A percentile compares a stretch with the other conserved stretches of the same genome.
These are phyloP conservation scores for Thalassiosira pacifica DNA, from an alignment of 352 stramenopile species.

Conservation along the genomic window DNA sequence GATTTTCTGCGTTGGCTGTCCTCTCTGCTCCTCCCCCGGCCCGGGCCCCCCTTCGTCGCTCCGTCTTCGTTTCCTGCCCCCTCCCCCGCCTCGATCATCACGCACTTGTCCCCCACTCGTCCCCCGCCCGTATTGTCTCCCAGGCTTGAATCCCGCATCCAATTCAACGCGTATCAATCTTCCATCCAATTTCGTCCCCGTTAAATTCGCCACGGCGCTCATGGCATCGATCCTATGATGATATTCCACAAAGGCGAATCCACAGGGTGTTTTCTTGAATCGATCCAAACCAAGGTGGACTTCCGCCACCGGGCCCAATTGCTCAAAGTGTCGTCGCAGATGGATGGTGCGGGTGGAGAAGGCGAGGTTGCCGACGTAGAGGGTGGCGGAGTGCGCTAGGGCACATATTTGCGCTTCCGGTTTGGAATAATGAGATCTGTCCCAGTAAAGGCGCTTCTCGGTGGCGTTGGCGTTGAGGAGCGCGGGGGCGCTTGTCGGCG, in stretches of 20 bases:
- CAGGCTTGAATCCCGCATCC: slow-evolving; percentile 88
- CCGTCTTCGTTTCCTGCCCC: no score
- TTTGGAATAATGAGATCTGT: slow-evolving; percentile 92
- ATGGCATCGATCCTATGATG: slow-evolving; percentile 81
- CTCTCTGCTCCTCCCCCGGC: no score
- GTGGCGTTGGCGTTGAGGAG: slow-evolving; percentile 77
- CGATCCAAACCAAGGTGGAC: slow-evolving; percentile 97
- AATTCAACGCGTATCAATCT: slow-evolving; percentile 88
- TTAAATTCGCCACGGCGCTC: slow-evolving; percentile 80
- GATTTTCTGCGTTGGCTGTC: no score
- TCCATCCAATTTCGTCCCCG: slow-evolving; percentile 83
- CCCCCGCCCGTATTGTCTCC: slow-evolving; percentile 88
- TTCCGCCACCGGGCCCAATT: slow-evolving; percentile 91
- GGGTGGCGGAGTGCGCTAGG: slow-evolving; percentile 90
- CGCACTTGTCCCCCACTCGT: slow-evolving; percentile 87
- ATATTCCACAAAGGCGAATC: slow-evolving; percentile 98
- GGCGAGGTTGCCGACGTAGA: slow-evolving; percentile 98
- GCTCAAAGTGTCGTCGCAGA: slow-evolving; percentile 94
- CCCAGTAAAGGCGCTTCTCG: slow-evolving; percentile 92
- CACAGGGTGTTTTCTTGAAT: slow-evolving; percentile 95
- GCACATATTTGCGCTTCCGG: slow-evolving; percentile 93
- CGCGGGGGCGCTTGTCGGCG: slow-evolving; percentile 67
- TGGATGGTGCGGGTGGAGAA: slow-evolving; percentile 96
- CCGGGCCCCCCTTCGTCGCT: no score
- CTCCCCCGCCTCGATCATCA: slow-evolving; percentile 74